Conservation (phyloP, 345 rosid genomes). For the Euphorbia tirucalli region DNA sequence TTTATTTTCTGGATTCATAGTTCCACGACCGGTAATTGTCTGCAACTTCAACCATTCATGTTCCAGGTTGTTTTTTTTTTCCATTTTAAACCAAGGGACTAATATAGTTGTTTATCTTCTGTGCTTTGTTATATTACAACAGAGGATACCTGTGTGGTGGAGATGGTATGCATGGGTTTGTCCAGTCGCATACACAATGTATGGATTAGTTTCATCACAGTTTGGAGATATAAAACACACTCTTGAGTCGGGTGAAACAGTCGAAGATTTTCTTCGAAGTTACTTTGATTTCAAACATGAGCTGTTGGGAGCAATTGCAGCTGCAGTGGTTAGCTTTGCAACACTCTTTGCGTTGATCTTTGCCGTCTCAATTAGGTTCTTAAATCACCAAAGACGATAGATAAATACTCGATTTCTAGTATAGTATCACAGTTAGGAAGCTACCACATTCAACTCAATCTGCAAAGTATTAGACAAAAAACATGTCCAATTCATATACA, state of each 20-base stretch:
- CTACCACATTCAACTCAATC: not conserved
- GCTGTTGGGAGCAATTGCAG: constrained; percentile 40
- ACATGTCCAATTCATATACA: not conserved
- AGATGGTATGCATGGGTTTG: constrained; percentile 46
- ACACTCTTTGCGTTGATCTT: constrained; percentile 35
- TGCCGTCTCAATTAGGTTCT: constrained; percentile 24
- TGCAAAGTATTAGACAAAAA: not conserved
- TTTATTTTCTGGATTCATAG: constrained; percentile 57
- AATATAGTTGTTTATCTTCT: not conserved
- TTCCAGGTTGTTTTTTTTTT: not conserved
- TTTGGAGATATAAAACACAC: constrained; percentile 30
- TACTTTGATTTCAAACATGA: constrained; percentile 37
- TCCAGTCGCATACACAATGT: constrained; percentile 39
- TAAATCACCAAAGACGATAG: constrained; percentile 43
- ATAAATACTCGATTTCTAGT: not conserved
- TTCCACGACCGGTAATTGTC: constrained; percentile 53
- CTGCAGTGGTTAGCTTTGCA: constrained; percentile 23
- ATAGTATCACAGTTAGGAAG: not conserved
- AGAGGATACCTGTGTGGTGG: constrained; percentile 53
- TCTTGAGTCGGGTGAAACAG: constrained; percentile 24
- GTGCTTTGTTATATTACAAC: not conserved
- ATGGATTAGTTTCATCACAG: constrained; percentile 40
- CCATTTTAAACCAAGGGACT: not conserved
- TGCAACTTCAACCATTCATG: not conserved
- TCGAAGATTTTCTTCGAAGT: constrained; percentile 28